Conservation (phyloP, 495 filamentous ascomycete species). For the Penicillium mononematosum region DNA sequence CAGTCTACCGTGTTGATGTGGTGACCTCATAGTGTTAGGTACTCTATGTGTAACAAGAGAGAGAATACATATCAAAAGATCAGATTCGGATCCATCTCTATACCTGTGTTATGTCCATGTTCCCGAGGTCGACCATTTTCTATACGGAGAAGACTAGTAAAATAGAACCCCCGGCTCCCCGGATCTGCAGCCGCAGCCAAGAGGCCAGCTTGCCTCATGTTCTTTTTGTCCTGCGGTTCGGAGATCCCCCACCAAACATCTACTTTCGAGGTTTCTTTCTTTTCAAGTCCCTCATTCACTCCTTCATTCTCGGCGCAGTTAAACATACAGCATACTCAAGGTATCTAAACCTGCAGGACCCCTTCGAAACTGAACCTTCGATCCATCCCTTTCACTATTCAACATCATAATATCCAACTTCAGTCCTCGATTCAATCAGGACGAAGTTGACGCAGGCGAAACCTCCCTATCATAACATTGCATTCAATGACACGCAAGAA, state of each 20-base stretch:
- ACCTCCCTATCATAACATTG: background rate
- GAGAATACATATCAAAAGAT: background rate
- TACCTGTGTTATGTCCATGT: background rate
- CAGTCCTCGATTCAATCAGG: background rate
- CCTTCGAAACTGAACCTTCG: background rate
- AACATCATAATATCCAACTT: constrained; percentile 1
- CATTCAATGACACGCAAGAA: constrained; percentile 46
- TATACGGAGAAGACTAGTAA: background rate
- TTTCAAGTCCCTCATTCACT: constrained; percentile 12
- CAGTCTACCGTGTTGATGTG: background rate
- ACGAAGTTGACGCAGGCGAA: background rate
- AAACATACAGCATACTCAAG: background rate
- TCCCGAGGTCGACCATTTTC: background rate
- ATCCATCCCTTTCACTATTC: constrained; percentile 3
- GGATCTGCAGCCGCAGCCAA: constrained; percentile 20
- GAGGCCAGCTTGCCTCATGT: constrained; percentile 43
- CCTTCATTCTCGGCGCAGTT: constrained; percentile 1
- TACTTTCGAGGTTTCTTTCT: constrained; percentile 3
- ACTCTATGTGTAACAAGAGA: background rate
- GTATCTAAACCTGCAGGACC: background rate
- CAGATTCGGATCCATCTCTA: background rate
- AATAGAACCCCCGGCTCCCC: background rate
- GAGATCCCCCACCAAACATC: constrained; percentile 2
- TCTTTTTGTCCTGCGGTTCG: constrained; percentile 4
- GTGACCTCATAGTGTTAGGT: background rate